phyloP scores from a whole-genome alignment of 192 early-diverging fungal species.

The Linderina pennispora region DNA sequence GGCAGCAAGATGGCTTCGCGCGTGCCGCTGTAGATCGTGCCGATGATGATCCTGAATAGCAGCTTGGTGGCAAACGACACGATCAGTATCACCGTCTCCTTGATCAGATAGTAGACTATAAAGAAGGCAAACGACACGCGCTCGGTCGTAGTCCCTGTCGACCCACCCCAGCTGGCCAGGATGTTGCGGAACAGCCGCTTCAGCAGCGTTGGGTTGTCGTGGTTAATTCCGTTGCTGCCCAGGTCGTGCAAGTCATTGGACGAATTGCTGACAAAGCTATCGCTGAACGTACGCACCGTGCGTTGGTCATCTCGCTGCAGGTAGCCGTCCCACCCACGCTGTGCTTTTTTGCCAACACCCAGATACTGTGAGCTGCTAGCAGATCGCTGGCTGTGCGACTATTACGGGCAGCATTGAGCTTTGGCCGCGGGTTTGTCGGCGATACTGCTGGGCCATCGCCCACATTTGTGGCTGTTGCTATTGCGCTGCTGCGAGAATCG shows the following conservation, averaged over 20 bases:
- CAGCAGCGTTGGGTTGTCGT: conserved; percentile 38
- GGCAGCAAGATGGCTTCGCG: conserved; percentile 28
- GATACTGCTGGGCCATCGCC: conserved; percentile 14
- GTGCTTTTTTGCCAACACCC: conserved; percentile 10
- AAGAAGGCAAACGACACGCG: conserved; percentile 39
- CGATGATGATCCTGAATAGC: conserved; percentile 15
- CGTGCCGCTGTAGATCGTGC: conserved; percentile 18
- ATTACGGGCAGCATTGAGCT: conserved; percentile 9
- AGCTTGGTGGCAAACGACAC: conserved; percentile 14
- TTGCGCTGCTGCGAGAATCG: conserved; percentile 43
- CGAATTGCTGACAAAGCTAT: conserved; percentile 45
- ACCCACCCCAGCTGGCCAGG: conserved; percentile 31
- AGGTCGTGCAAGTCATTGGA: no score
- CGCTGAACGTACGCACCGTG: conserved; percentile 30
- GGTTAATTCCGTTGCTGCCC: conserved; percentile 3
- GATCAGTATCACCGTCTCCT: conserved; percentile 23
- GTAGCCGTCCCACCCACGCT: conserved; percentile 42
- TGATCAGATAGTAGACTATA: conserved; percentile 42
- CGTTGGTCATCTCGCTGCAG: conserved; percentile 8
- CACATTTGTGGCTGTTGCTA: no score
- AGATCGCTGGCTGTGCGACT: conserved; percentile 17
- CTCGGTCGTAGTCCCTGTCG: conserved; percentile 26
- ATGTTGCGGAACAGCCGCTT: conserved; percentile 39
- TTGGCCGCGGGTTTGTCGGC: conserved; percentile 17
- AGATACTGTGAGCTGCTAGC: conserved; percentile 29